phyloP scores from a whole-genome alignment of 2,329 filamentous ascomycete species.

The Teratosphaeria viscida region DNA sequence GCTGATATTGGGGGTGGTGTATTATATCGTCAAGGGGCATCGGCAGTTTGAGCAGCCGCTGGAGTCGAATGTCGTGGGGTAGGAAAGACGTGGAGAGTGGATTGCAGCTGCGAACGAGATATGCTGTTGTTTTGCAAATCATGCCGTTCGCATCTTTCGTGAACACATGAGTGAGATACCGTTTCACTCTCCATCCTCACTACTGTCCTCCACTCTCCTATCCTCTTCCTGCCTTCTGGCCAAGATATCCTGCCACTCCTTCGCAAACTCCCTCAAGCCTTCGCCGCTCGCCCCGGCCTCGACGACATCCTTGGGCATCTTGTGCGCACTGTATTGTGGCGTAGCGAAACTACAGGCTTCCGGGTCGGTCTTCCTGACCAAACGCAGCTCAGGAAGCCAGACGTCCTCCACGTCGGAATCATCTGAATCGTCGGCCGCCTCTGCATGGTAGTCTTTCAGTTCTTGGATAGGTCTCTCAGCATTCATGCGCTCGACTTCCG shows the following conservation, averaged over 20 bases:
- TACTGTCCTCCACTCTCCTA: conserved; percentile 18
- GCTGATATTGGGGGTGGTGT: conserved; percentile 30
- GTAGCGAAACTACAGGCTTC: conserved; percentile 79
- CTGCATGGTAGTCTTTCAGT: conserved; percentile 3
- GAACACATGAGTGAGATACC: neutral
- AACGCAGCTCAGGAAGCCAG: conserved; percentile 64
- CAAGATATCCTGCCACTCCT: conserved; percentile 39
- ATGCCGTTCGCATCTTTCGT: neutral
- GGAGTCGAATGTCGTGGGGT: neutral
- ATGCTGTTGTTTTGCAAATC: too few relatives aligned
- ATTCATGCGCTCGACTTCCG: neutral
- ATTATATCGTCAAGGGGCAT: conserved; percentile 26
- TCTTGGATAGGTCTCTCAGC: neutral
- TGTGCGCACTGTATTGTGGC: conserved; percentile 87
- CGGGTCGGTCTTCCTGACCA: conserved; percentile 75
- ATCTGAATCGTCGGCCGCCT: conserved; percentile 40
- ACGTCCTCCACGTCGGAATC: conserved; percentile 23
- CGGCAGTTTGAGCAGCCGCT: neutral
- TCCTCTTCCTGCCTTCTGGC: conserved; percentile 31
- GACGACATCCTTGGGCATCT: conserved; percentile 87
- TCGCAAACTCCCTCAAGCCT: conserved; percentile 59
- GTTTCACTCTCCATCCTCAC: conserved; percentile 10
- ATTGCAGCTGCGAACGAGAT: too few relatives aligned
- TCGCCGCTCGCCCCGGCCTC: conserved; percentile 50
- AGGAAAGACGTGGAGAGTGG: neutral